Percentiles rank a stretch among this genome's conserved stretches.
Evolutionary conservation across 768 basidiomycete genomes (phyloP).

Genomic region (Rubroboletus pulcherrimus): DNA sequence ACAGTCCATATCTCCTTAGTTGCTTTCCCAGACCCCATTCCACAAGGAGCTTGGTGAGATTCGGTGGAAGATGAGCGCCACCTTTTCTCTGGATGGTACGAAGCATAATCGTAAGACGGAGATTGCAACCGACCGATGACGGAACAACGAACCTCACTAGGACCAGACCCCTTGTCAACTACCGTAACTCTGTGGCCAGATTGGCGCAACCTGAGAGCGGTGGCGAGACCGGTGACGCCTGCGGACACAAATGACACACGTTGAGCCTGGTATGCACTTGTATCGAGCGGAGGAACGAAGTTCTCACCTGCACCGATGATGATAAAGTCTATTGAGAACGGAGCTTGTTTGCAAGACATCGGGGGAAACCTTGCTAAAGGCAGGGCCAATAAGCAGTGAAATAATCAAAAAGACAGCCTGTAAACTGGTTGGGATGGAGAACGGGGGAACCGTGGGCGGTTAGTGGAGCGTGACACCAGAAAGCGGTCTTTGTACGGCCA

Average conservation of each 20-base stretch:
- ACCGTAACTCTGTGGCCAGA: conserved; percentile 60
- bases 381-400: neutral
- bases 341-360: conserved; percentile 24
- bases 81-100: conserved; percentile 31
- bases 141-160: conserved; percentile 33
- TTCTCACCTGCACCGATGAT: conserved; percentile 29
- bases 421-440: neutral
- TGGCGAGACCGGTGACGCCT: conserved; percentile 54
- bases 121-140: neutral
- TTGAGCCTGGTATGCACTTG: neutral
- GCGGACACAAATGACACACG: neutral
- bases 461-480: neutral
- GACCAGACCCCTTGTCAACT: conserved; percentile 48
- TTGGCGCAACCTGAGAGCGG: conserved; percentile 52
- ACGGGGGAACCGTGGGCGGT: neutral
- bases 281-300: neutral
- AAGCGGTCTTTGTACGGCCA: conserved; percentile 21
- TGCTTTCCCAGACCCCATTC: conserved; percentile 54
- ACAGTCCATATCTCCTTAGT: conserved; percentile 34
- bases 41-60: conserved; percentile 53
- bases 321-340: conserved; percentile 30
- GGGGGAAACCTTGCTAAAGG: neutral
- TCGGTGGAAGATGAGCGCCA: conserved; percentile 52
- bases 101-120: neutral
- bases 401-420: neutral